These are phyloP conservation scores for Castanea sativa DNA, from an alignment of 306 rosid species.

Conservation along the genomic window DNA sequence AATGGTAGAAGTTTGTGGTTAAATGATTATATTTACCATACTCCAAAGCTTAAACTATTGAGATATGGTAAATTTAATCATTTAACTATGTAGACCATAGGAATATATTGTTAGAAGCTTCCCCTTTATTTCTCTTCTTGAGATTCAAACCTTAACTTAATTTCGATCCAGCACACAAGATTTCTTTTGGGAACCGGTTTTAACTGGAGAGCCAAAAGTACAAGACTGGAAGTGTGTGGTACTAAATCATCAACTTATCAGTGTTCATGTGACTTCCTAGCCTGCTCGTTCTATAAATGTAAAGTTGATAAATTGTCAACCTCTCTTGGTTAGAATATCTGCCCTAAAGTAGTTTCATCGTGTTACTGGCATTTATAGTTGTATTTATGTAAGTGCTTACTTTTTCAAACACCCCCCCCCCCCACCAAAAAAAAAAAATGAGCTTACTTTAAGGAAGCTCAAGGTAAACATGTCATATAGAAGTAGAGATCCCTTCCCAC, in stretches of 20 bases:
- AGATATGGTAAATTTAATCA: too few relatives aligned
- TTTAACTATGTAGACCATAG: not conserved
- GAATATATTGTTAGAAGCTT: not conserved
- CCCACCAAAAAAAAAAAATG: too few relatives aligned
- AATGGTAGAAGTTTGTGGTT: too few relatives aligned
- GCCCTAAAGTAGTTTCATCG: not conserved
- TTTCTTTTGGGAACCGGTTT: not conserved
- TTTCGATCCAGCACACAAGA: not conserved
- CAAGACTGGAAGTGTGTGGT: too few relatives aligned
- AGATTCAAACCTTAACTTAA: not conserved
- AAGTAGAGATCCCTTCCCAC: conserved; percentile 7
- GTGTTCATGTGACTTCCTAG: not conserved
- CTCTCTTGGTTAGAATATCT: not conserved
- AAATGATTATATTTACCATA: too few relatives aligned
- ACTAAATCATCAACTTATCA: not conserved
- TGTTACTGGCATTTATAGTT: not conserved
- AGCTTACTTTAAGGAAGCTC: not conserved
- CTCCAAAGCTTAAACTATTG: too few relatives aligned
- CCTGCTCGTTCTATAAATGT: not conserved
- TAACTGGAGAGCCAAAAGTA: too few relatives aligned
- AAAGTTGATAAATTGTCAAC: not conserved
- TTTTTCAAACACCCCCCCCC: too few relatives aligned
- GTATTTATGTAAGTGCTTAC: not conserved
- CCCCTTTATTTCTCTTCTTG: not conserved
- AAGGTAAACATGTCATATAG: not conserved